Conservation (phyloP, 1,139 yeast genomes). For the Suhomyces bribrorum region DNA sequence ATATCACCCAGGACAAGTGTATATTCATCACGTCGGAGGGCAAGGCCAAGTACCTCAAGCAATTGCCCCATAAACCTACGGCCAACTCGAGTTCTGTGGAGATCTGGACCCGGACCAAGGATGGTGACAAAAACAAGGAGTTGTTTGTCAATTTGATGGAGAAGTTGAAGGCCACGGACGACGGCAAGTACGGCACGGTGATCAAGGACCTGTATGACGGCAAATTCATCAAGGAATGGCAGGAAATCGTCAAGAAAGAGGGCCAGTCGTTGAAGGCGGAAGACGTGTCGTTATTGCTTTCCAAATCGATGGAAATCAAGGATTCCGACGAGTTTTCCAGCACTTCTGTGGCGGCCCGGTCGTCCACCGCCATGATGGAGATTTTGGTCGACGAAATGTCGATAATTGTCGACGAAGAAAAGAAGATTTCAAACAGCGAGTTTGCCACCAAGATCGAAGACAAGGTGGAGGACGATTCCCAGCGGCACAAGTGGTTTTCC, state of each 20-base stretch:
- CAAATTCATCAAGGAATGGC: slow-evolving; percentile 81
- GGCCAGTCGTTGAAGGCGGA: slow-evolving; percentile 29
- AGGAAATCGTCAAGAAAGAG: slow-evolving; percentile 51
- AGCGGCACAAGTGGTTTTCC: slow-evolving; percentile 68
- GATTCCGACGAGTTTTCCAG: slow-evolving; percentile 76
- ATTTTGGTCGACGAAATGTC: slow-evolving; percentile 88
- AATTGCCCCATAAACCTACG: slow-evolving; percentile 45
- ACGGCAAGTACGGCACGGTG: slow-evolving; percentile 58
- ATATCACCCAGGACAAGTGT: slow-evolving; percentile 60
- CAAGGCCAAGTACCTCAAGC: slow-evolving; percentile 78
- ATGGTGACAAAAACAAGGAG: slow-evolving; percentile 69
- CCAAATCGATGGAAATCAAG: slow-evolving; percentile 65
- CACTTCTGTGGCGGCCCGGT: slow-evolving; percentile 70
- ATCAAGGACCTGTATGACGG: slow-evolving; percentile 79
- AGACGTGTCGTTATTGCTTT: slow-evolving; percentile 47
- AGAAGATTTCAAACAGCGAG: slow-evolving; percentile 69
- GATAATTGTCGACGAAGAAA: slow-evolving; percentile 82
- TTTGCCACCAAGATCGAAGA: slow-evolving; percentile 77
- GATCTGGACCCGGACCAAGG: slow-evolving; percentile 80
- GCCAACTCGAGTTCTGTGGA: slow-evolving; percentile 51
- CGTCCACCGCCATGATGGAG: slow-evolving; percentile 81
- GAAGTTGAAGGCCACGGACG: slow-evolving; percentile 45
- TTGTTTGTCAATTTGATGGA: slow-evolving; percentile 62
- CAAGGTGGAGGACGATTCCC: slow-evolving; percentile 80
- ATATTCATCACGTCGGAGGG: slow-evolving; percentile 78